Percentiles rank a stretch among this genome's conserved stretches.
Conservation (phyloP, 2,329 filamentous ascomycete species). For the Epichloe gansuensis region DNA sequence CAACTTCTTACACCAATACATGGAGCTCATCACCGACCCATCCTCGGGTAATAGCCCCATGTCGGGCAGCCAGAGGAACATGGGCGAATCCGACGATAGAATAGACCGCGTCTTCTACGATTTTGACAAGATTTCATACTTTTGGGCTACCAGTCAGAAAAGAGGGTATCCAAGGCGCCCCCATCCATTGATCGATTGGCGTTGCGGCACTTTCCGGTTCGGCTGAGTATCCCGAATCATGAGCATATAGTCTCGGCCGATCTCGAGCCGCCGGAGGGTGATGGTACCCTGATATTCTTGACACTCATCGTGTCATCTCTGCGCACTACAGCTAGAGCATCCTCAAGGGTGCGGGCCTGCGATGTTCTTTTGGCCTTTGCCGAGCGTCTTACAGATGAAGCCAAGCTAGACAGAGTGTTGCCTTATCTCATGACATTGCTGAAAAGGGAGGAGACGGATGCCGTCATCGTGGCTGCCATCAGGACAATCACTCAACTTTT, state of each 20-base stretch:
- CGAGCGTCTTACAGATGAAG: slow-evolving; percentile 84
- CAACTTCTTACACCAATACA: slow-evolving; percentile 93
- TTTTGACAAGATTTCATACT: slow-evolving; percentile 96
- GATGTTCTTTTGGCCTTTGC: slow-evolving; percentile 87
- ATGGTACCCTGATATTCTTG: slow-evolving; percentile 86
- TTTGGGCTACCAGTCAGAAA: slow-evolving; percentile 62
- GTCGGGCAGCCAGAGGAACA: slow-evolving; percentile 53
- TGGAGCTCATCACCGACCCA: slow-evolving; percentile 88
- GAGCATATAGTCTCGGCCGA: slow-evolving; percentile 54
- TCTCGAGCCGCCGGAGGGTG: slow-evolving; percentile 56
- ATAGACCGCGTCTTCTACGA: slow-evolving; percentile 90
- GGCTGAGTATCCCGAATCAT: slow-evolving; percentile 77
- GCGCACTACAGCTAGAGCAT: slow-evolving; percentile 76
- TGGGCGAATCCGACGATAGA: slow-evolving; percentile 81
- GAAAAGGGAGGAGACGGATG: slow-evolving; percentile 61
- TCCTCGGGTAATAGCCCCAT: slow-evolving; percentile 65
- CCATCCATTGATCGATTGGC: slow-evolving; percentile 31
- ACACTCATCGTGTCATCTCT: slow-evolving; percentile 81
- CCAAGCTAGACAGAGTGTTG: slow-evolving; percentile 83
- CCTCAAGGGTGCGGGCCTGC: slow-evolving; percentile 79
- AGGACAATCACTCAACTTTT: slow-evolving; percentile 81
- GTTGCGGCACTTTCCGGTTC: slow-evolving; percentile 61
- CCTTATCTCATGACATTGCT: slow-evolving; percentile 80
- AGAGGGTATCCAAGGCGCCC: slow-evolving; percentile 18
- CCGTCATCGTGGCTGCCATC: slow-evolving; percentile 76